Conservation (phyloP, 2,329 filamentous ascomycete genomes). For the Colletotrichum sp. region DNA sequence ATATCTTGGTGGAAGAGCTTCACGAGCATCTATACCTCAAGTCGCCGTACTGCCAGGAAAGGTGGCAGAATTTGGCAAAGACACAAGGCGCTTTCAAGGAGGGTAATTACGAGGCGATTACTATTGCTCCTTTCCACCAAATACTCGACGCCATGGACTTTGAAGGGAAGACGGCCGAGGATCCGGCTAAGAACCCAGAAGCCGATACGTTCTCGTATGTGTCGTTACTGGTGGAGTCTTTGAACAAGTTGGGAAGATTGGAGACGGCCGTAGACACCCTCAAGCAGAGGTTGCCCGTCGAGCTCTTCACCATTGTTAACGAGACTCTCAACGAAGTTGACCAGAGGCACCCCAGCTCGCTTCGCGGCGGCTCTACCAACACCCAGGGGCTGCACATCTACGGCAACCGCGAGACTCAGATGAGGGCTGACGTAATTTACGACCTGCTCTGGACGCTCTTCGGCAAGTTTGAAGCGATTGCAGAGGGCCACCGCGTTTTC, state of each 20-base stretch:
- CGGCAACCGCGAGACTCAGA: constrained; percentile 73
- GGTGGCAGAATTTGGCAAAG: constrained; percentile 86
- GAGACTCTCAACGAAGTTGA: constrained; percentile 95
- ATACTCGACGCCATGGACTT: constrained; percentile 67
- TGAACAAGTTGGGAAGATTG: constrained; percentile 87
- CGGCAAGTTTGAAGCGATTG: constrained; percentile 96
- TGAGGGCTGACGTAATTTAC: constrained; percentile 84
- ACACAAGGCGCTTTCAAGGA: constrained; percentile 63
- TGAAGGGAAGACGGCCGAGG: constrained; percentile 73
- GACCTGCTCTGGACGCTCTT: constrained; percentile 93
- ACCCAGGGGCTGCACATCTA: constrained; percentile 66
- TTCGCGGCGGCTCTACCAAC: constrained; percentile 62
- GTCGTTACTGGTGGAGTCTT: constrained; percentile 81
- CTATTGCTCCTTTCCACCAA: constrained; percentile 60
- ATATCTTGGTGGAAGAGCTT: constrained; percentile 95
- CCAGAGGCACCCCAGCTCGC: constrained; percentile 85
- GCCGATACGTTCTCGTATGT: constrained; percentile 96
- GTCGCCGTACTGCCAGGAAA: constrained; percentile 94
- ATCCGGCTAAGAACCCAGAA: constrained; percentile 91
- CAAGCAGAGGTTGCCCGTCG: constrained; percentile 91
- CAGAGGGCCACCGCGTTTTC: constrained; percentile 91
- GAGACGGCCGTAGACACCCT: constrained; percentile 88
- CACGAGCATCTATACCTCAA: constrained; percentile 98
- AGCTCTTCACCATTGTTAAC: constrained; percentile 91
- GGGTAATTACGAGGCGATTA: constrained; percentile 49